Evolutionary conservation across 1,284 basidiomycete genomes (phyloP).

Genomic region (Cerioporus squamosus): DNA sequence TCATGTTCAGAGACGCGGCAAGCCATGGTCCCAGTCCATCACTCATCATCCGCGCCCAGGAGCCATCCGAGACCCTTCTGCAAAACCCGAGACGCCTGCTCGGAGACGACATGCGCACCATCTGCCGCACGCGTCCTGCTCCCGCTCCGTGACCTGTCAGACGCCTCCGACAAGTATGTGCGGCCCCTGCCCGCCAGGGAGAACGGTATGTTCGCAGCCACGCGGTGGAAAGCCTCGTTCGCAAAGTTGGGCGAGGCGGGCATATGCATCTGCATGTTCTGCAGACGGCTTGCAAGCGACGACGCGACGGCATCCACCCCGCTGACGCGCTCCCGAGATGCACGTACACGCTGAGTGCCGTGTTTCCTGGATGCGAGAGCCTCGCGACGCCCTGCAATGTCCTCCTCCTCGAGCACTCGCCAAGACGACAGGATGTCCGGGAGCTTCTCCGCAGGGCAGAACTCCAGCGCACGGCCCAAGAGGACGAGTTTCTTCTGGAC

Average conservation of each 20-base stretch:
- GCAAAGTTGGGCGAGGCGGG: conserved; percentile 74
- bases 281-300: conserved; percentile 62
- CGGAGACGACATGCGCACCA: conserved; percentile 58
- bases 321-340: conserved; percentile 15
- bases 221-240: conserved; percentile 67
- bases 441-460: conserved; percentile 85
- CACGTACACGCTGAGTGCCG: background rate
- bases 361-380: conserved; percentile 11
- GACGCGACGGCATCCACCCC: conserved; percentile 27
- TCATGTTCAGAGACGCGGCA: no score
- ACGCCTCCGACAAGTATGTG: conserved; percentile 46
- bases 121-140: conserved; percentile 47
- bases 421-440: conserved; percentile 76
- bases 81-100: conserved; percentile 72
- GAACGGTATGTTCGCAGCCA: conserved; percentile 81
- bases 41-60: conserved; percentile 67
- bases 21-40: no score
- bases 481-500: conserved; percentile 68
- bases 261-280: conserved; percentile 49
- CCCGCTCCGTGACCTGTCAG: conserved; percentile 44
- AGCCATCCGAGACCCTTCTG: conserved; percentile 88
- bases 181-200: conserved; percentile 53
- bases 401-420: conserved; percentile 69
- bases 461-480: conserved; percentile 82
- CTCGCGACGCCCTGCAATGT: conserved; percentile 49